These are phyloP conservation scores for Diaporthe sp. DNA, from an alignment of 2,329 filamentous ascomycete species.

Conservation along the genomic window DNA sequence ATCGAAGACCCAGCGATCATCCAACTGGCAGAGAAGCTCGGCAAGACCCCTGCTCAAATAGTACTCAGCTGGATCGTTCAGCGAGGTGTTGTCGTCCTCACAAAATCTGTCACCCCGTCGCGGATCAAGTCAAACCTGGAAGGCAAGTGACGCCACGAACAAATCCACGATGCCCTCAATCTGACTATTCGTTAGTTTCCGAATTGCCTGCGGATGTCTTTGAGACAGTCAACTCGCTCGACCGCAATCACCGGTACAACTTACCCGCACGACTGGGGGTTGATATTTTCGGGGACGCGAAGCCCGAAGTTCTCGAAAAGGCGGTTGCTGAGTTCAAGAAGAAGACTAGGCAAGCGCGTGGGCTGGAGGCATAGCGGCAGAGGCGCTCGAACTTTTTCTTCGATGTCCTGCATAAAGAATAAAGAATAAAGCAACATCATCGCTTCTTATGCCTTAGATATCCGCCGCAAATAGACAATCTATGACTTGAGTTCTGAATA, in stretches of 20 bases:
- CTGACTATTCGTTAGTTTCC: conserved; percentile 24
- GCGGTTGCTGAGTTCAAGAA: conserved; percentile 35
- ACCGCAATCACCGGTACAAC: conserved; percentile 34
- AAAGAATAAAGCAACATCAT: too few relatives aligned
- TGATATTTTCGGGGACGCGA: conserved; percentile 36
- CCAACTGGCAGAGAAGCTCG: conserved; percentile 62
- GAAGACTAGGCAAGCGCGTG: conserved; percentile 32
- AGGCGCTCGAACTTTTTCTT: not conserved
- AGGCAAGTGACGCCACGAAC: conserved; percentile 9
- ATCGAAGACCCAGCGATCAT: conserved; percentile 61
- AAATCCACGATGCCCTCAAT: not conserved
- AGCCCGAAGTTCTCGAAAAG: conserved; percentile 31
- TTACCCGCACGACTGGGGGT: conserved; percentile 29
- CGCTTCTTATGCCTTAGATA: not conserved
- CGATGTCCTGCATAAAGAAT: too few relatives aligned
- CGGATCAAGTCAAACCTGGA: conserved; percentile 60
- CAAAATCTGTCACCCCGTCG: conserved; percentile 63
- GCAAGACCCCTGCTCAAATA: conserved; percentile 62
- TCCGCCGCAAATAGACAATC: not conserved
- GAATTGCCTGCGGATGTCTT: conserved; percentile 32
- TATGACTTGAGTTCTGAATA: not conserved
- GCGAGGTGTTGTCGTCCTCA: conserved; percentile 62
- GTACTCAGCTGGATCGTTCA: conserved; percentile 66
- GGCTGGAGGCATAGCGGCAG: conserved; percentile 16
- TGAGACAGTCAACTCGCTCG: conserved; percentile 26